Base-by-base conservation (phyloP, 805 yeast genomes). In the Schizosaccharomyces japonicus region DNA sequence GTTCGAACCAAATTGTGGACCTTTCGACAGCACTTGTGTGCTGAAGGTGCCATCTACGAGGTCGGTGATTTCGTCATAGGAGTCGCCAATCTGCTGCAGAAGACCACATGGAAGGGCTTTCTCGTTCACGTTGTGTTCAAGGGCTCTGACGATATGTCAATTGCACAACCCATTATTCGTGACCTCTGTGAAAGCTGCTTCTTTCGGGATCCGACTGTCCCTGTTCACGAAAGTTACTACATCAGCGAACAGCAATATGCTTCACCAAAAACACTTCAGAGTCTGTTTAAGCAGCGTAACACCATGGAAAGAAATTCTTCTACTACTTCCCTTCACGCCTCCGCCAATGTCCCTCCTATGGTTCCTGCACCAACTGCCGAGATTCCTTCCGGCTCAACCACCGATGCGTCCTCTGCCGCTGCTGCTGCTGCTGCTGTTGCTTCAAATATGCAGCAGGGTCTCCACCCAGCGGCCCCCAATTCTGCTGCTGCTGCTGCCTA, bases 381-480 rank as follows among this genome's bases (percentile, higher is more conserved):
- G n/a, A n/a, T n/a, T n/a, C n/a, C n/a, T n/a, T n/a, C n/a, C n/a
- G n/a, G n/a, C n/a, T n/a, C n/a, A n/a, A n/a, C n/a, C n/a, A n/a
- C n/a, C n/a, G n/a, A n/a, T n/a, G n/a, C n/a, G n/a, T 68, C 75
- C 2, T 76, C 78, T 0, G 66, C 73, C 27, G 73, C 76, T 1
- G 63, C 69, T 49, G 72, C 76, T 2, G 78, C 78, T 2, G 76
- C 73, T 8, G 74, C 77, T 5, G 60, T 73, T 26, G 76, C 77
- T 1, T 73, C 73, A n/a, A n/a, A n/a, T n/a, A n/a, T n/a, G n/a
- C n/a, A n/a, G n/a, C n/a, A n/a, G n/a, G n/a, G n/a, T n/a, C n/a
- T n/a, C n/a, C n/a, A n/a, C n/a, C n/a, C n/a, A n/a, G n/a, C n/a
- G n/a, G n/a, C n/a, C n/a, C n/a, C n/a, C n/a, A n/a, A n/a, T n/a